Base-by-base conservation (phyloP, 331 rosid genomes). In the Malus hybrid region DNA sequence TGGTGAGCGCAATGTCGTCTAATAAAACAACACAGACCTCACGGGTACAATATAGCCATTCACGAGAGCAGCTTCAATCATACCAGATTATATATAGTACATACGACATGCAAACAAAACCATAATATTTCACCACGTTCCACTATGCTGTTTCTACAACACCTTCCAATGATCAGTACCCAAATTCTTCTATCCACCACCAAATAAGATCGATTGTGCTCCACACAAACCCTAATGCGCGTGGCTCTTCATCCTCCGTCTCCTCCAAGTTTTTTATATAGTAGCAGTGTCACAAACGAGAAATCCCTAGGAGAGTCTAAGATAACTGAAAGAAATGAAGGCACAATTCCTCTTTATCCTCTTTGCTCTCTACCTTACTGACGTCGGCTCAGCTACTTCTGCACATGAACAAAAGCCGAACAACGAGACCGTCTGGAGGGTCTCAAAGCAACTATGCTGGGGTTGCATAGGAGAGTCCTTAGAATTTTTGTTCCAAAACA, bases 381-480 rank as follows among this genome's bases (percentile, higher is more conserved):
- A 82, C 80, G 18, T 6, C 8, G 77, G 28, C 78, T 52, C 61
- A 62, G 66, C 36, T 32, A 78, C 9, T 67, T 67, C 84, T 48
- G 2, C 75, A 56, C 34, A 48, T 12, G 50, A 48, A 62, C 84
- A 73, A 57, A 80, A 10, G 3, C 67, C 78, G n/a, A 86, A 88
- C 80, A 89, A 89, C 31, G 86, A 89, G 10, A 91, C 97, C 67
- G 79, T 89, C 66, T 85, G 83, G 80, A 70, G 48, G 24, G 73
- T 87, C 3, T 91, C 98, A 3, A 91, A 89, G 80, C 90, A 91
- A 11, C 86, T 91, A n/a, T 93, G 98, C 80, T 89, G 85, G 93
- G 89, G 89, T 1, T 93, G 98, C 89, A 24, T 89, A 0, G 83
- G 73, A 2, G 98, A 91, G 70, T 87, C 98, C 2, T 13, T 90